These are phyloP conservation scores for Cladorrhinum sp. DNA, from an alignment of 2,329 filamentous ascomycete species.

Conservation along the genomic window DNA sequence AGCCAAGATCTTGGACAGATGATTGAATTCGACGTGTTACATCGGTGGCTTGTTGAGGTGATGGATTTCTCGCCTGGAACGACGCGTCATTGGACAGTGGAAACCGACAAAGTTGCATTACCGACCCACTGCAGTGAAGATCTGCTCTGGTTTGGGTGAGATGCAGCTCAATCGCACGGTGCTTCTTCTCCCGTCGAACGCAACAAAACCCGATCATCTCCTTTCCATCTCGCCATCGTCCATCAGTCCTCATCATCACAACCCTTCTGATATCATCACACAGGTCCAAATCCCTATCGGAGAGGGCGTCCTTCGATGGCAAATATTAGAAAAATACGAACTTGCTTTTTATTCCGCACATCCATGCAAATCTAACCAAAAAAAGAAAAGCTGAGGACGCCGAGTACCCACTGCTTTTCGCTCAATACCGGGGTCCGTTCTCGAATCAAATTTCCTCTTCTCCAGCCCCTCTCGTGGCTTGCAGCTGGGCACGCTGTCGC, in stretches of 20 bases:
- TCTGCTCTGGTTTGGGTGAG: background rate
- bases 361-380: background rate
- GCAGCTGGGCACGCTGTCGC: background rate
- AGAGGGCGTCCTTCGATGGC: background rate
- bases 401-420: background rate
- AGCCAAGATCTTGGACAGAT: background rate
- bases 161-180: background rate
- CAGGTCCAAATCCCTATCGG: background rate
- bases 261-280: background rate
- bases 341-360: background rate
- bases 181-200: background rate
- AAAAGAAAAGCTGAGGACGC: background rate
- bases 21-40: background rate
- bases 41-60: background rate
- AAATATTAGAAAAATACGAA: background rate
- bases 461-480: background rate
- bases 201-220: background rate
- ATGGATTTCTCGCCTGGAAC: background rate
- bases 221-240: background rate
- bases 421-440: background rate
- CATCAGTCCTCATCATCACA: background rate
- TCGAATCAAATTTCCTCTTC: background rate
- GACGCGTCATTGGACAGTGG: background rate
- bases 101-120: background rate
- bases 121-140: background rate